Evolutionary conservation across 208 protist species (phyloP).

Genomic region (Crithidia bombi): DNA sequence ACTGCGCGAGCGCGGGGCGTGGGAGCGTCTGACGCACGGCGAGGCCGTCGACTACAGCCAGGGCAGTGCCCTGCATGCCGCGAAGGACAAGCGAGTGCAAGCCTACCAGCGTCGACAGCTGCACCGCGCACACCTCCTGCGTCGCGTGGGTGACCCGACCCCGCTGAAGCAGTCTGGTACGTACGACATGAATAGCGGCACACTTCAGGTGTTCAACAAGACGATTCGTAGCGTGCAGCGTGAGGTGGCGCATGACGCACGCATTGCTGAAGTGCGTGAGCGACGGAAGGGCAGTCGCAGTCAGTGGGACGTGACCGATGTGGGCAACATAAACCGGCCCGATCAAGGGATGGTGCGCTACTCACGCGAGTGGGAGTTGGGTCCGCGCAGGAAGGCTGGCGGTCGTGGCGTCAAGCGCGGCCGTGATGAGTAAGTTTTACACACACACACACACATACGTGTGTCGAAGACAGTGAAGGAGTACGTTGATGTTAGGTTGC

Average conservation of each 20-base stretch:
- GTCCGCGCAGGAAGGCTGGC: constrained; percentile 34
- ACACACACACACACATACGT: too few species aligned
- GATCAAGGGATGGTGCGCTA: constrained; percentile 60
- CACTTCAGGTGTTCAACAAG: constrained; percentile 82
- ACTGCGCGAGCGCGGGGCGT: constrained; percentile 49
- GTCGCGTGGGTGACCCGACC: constrained; percentile 81
- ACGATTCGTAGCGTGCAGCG: constrained; percentile 83
- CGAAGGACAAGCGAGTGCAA: constrained; percentile 74
- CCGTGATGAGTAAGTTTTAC: constrained; percentile 2
- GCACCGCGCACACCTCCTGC: constrained; percentile 72
- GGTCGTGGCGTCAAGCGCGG: constrained; percentile 27
- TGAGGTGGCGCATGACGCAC: constrained; percentile 70
- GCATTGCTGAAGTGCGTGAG: constrained; percentile 58
- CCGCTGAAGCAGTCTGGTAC: constrained; percentile 82
- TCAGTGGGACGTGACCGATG: constrained; percentile 62
- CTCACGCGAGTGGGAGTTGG: constrained; percentile 75
- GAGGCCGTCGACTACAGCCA: constrained; percentile 78
- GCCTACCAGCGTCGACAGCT: constrained; percentile 77
- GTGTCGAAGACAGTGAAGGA: too few species aligned
- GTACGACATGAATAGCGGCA: constrained; percentile 72
- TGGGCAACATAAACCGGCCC: constrained; percentile 74
- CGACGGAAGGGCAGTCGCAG: constrained; percentile 54
- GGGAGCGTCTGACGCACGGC: constrained; percentile 77
- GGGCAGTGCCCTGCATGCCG: constrained; percentile 76
- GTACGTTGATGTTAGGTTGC: too few species aligned